A percentile compares a stretch with the other conserved stretches of the same genome.
Evolutionary conservation across 176 grass and related monocot species (phyloP).

Genomic region (Otatea glauca): DNA sequence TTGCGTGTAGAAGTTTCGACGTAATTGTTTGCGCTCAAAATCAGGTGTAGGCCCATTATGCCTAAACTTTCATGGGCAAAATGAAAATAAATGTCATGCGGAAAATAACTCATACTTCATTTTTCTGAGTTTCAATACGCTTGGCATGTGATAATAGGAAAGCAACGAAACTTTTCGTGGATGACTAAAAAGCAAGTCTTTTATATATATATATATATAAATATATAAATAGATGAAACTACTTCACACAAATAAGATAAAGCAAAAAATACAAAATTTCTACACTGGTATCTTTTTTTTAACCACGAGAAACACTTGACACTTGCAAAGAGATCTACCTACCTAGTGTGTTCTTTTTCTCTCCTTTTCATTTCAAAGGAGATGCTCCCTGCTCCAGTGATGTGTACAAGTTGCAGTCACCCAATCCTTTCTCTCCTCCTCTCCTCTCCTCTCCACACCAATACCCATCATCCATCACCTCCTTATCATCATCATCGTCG

Average conservation of each 20-base stretch:
- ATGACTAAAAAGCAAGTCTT: not conserved
- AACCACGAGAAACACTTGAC: not conserved
- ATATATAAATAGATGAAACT: not conserved
- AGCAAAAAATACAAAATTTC: not conserved
- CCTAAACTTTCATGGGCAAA: not conserved
- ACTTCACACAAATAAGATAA: not conserved
- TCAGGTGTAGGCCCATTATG: not conserved
- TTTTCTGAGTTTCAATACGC: not conserved
- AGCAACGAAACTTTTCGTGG: not conserved
- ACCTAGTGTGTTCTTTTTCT: not conserved
- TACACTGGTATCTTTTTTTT: not conserved
- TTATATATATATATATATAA: too few relatives aligned
- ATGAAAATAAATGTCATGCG: not conserved
- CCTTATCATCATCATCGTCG: constrained; percentile 52
- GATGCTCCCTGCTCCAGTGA: constrained; percentile 18
- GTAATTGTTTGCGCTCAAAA: not conserved
- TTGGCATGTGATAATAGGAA: not conserved
- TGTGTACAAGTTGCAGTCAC: constrained; percentile 34
- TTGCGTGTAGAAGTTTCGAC: not conserved
- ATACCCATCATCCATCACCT: constrained; percentile 30
- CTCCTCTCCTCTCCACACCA: constrained; percentile 41
- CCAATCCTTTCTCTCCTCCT: not conserved
- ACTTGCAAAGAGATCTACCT: not conserved
- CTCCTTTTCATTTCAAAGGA: not conserved
- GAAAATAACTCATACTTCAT: not conserved